Conservation (phyloP, 768 basidiomycete species). For the Mycena polygramma region DNA sequence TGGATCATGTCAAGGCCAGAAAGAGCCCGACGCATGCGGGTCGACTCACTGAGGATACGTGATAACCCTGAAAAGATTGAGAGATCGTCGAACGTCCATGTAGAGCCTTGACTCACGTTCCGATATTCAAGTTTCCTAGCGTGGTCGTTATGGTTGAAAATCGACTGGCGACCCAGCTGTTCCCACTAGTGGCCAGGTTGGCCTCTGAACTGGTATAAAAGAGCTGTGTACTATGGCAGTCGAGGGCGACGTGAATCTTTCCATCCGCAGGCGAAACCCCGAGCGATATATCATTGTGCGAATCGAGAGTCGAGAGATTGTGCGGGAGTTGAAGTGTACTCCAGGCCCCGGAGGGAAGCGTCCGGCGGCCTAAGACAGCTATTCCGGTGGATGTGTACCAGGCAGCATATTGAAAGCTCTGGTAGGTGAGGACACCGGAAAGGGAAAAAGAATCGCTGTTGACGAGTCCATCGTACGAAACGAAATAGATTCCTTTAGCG, state of each 20-base stretch:
- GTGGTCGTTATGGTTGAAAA: slow-evolving; percentile 58
- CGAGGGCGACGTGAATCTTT: slow-evolving; percentile 61
- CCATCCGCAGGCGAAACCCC: slow-evolving; percentile 61
- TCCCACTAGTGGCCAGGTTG: slow-evolving; percentile 55
- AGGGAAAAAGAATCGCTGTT: slow-evolving; percentile 63
- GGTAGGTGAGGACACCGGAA: slow-evolving; percentile 55
- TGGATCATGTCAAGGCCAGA: not conserved
- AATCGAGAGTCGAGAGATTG: slow-evolving; percentile 55
- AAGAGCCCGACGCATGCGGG: too few species aligned
- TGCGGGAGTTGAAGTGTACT: slow-evolving; percentile 58
- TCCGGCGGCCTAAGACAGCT: slow-evolving; percentile 56
- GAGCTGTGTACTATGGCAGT: slow-evolving; percentile 58
- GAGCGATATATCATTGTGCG: slow-evolving; percentile 59
- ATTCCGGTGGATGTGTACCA: slow-evolving; percentile 60
- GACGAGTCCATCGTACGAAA: slow-evolving; percentile 62
- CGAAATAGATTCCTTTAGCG: slow-evolving; percentile 55
- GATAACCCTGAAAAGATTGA: slow-evolving; percentile 46
- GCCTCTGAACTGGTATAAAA: slow-evolving; percentile 60
- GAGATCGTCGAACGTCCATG: slow-evolving; percentile 1
- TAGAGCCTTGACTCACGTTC: slow-evolving; percentile 49
- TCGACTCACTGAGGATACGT: slow-evolving; percentile 56
- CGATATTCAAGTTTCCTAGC: slow-evolving; percentile 56
- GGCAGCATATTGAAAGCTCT: slow-evolving; percentile 57
- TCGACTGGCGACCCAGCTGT: slow-evolving; percentile 57
- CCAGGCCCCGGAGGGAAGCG: slow-evolving; percentile 57